phyloP scores from a whole-genome alignment of 2,329 filamentous ascomycete genomes.

The Aspergillus pseudoviridinutans region DNA sequence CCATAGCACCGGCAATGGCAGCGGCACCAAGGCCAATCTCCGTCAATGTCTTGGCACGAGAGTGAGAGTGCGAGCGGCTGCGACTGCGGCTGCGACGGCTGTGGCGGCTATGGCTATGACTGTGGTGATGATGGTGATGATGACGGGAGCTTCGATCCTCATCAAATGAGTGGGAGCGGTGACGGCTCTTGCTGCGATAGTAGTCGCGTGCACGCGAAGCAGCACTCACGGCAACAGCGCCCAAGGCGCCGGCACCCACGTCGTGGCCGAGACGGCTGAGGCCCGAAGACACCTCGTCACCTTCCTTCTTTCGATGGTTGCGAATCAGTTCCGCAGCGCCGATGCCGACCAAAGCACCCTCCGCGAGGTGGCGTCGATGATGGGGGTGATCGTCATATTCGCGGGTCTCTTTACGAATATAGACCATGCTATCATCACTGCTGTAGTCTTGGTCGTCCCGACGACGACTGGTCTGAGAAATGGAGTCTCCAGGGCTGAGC shows the following conservation, averaged over 20 bases:
- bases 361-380: slow-evolving; percentile 56
- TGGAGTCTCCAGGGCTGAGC: slow-evolving; percentile 50
- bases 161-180: slow-evolving; percentile 39
- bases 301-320: slow-evolving; percentile 55
- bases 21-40: slow-evolving; percentile 52
- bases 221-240: slow-evolving; percentile 58
- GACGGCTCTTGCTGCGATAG: slow-evolving; percentile 45
- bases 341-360: slow-evolving; percentile 57
- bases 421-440: slow-evolving; percentile 60
- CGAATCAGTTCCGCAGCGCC: slow-evolving; percentile 59
- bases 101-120: slow-evolving; percentile 21
- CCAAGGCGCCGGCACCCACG: slow-evolving; percentile 58
- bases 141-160: slow-evolving; percentile 35
- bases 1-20: slow-evolving; percentile 58
- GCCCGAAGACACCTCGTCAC: slow-evolving; percentile 50
- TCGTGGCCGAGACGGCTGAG: slow-evolving; percentile 48
- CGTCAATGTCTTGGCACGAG: slow-evolving; percentile 51
- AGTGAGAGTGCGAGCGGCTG: slow-evolving; percentile 46
- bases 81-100: slow-evolving; percentile 34
- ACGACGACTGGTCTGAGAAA: slow-evolving; percentile 47
- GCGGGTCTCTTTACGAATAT: slow-evolving; percentile 50
- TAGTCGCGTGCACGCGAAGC: slow-evolving; percentile 49
- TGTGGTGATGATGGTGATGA: slow-evolving; percentile 28
- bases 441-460: slow-evolving; percentile 46
- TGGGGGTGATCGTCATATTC: slow-evolving; percentile 46